Percentiles rank a stretch among this genome's conserved stretches.
phyloP scores from a whole-genome alignment of 179 eudicot genomes.

The Patellifolia procumbens region DNA sequence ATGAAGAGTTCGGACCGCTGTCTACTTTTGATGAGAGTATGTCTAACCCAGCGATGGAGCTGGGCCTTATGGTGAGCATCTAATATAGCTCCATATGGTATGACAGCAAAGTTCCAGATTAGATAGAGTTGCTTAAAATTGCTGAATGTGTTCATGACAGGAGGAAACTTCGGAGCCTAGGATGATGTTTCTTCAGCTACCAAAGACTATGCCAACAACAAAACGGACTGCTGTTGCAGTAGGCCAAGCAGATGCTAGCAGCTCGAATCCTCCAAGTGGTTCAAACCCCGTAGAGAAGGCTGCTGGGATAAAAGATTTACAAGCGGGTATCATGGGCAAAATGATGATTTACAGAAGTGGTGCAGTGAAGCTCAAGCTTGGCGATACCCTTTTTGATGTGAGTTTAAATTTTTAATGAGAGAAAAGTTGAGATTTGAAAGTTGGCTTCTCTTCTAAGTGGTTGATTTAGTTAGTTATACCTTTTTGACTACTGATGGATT shows the following conservation, averaged over 20 bases:
- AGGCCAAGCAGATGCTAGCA: constrained; percentile 30
- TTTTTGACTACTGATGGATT: too few relatives aligned
- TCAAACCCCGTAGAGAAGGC: constrained; percentile 31
- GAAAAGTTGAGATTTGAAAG: neutral
- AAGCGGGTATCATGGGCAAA: constrained; percentile 76
- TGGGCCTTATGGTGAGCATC: constrained; percentile 69
- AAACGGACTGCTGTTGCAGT: constrained; percentile 36
- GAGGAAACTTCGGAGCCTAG: constrained; percentile 52
- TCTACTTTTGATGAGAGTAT: constrained; percentile 38
- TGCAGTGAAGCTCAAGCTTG: constrained; percentile 78
- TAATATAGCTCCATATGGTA: neutral
- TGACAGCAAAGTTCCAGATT: neutral
- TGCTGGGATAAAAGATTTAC: constrained; percentile 48
- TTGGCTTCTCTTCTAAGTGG: too few relatives aligned
- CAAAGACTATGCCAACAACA: constrained; percentile 50
- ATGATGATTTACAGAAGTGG: constrained; percentile 79
- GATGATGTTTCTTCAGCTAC: constrained; percentile 68
- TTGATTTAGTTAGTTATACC: too few relatives aligned
- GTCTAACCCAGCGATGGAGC: constrained; percentile 48
- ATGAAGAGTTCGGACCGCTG: constrained; percentile 60
- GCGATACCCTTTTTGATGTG: constrained; percentile 76
- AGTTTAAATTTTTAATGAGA: constrained; percentile 27
- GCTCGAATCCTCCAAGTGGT: constrained; percentile 36
- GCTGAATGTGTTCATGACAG: constrained; percentile 32
- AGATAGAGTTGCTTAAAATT: too few relatives aligned